These are phyloP conservation scores for Trichophyton mentagrophytes DNA, from an alignment of 2,329 filamentous ascomycete species.

Conservation along the genomic window DNA sequence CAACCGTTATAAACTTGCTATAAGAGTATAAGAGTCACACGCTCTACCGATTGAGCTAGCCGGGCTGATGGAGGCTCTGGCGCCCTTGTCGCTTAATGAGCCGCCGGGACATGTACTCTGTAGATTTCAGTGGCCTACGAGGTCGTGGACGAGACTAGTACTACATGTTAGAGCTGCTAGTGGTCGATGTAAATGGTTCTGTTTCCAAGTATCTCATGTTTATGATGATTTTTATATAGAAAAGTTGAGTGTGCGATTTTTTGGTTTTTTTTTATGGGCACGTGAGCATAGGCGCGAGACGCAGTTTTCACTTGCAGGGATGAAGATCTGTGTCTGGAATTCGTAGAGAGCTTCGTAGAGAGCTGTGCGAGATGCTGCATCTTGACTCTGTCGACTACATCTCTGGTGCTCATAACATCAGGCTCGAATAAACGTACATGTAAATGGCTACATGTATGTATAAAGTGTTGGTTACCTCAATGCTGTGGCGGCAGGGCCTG, in stretches of 20 bases:
- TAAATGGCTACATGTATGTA: too few species aligned
- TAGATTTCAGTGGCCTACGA: too few species aligned
- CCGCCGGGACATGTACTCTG: neutral
- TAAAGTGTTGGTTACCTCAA: too few species aligned
- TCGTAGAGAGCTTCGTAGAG: neutral
- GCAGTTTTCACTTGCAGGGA: neutral
- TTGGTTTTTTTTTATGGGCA: neutral
- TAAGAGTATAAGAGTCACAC: constrained; percentile 47
- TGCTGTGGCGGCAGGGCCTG: too few species aligned
- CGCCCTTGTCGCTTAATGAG: neutral
- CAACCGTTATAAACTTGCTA: neutral
- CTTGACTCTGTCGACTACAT: neutral
- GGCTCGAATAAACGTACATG: too few species aligned
- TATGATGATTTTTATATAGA: neutral
- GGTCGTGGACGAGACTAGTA: neutral
- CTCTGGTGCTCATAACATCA: too few species aligned
- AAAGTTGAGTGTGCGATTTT: neutral
- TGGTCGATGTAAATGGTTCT: neutral
- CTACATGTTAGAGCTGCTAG: neutral
- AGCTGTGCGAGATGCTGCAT: neutral
- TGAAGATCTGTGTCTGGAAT: neutral
- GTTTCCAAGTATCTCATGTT: neutral
- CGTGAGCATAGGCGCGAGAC: neutral
- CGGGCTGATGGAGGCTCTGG: constrained; percentile 2
- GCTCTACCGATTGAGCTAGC: constrained; percentile 59